Conservation (phyloP, 2,329 filamentous ascomycete species). For the Cercospora berteroae region DNA sequence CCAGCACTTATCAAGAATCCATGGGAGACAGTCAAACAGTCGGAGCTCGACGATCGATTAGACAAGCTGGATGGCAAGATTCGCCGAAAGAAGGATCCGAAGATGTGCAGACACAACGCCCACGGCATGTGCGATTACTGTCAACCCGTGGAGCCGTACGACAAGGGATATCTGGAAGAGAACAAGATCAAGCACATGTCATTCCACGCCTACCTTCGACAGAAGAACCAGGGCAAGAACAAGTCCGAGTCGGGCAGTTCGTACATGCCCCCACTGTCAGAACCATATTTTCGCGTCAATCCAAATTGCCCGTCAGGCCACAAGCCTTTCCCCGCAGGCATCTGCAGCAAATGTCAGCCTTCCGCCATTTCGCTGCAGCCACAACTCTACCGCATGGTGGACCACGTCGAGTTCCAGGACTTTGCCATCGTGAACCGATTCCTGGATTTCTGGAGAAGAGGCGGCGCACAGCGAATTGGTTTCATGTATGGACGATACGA, state of each 20-base stretch:
- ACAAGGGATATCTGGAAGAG: conserved; percentile 81
- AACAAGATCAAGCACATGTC: conserved; percentile 99
- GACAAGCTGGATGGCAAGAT: conserved; percentile 93
- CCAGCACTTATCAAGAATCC: conserved; percentile 73
- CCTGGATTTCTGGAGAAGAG: conserved; percentile 86
- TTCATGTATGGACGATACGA: conserved; percentile 89
- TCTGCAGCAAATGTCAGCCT: conserved; percentile 97
- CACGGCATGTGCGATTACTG: conserved; percentile 99
- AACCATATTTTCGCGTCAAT: conserved; percentile 88
- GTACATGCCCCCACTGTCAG: conserved; percentile 90
- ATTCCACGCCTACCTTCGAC: conserved; percentile 90
- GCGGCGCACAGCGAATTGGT: conserved; percentile 78
- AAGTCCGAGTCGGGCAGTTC: conserved; percentile 91
- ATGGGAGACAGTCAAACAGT: conserved; percentile 90
- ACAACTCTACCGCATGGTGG: conserved; percentile 92
- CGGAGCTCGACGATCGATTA: conserved; percentile 77
- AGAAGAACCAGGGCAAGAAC: conserved; percentile 94
- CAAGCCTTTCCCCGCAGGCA: conserved; percentile 89
- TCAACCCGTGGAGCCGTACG: conserved; percentile 93
- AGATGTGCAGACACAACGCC: conserved; percentile 92
- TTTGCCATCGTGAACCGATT: conserved; percentile 83
- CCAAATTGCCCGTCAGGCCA: conserved; percentile 90
- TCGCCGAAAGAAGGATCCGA: conserved; percentile 65
- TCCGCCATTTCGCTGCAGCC: conserved; percentile 94
- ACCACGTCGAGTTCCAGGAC: conserved; percentile 94